Evolutionary conservation across 2,329 filamentous ascomycete species (phyloP).

Genomic region (Xylaria arbuscula): DNA sequence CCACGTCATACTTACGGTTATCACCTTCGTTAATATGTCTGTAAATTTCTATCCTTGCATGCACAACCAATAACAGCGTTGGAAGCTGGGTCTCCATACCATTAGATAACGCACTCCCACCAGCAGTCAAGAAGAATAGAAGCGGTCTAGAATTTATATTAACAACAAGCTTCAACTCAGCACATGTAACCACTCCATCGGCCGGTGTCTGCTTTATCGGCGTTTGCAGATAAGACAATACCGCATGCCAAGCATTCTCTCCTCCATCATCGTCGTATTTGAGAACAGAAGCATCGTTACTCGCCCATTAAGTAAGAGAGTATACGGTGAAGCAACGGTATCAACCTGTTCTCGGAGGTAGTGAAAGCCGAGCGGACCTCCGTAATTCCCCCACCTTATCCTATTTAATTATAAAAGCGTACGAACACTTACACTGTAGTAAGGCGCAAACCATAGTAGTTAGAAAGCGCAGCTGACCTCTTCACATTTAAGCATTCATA

Average conservation of each 20-base stretch:
- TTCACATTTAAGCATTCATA: not conserved
- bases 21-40: not conserved
- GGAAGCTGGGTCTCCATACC: not conserved
- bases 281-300: not conserved
- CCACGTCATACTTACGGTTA: not conserved
- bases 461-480: not conserved
- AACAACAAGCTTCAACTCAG: not conserved
- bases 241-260: not conserved
- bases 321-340: not conserved
- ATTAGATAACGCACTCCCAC: not conserved
- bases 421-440: no score
- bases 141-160: constrained; percentile 3
- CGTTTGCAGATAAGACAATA: not conserved
- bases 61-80: not conserved
- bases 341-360: not conserved
- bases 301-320: not conserved
- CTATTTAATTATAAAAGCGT: no score
- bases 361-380: no score
- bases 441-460: not conserved
- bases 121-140: not conserved
- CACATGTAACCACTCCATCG: not conserved
- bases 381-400: no score
- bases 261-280: not conserved
- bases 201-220: not conserved
- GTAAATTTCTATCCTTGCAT: not conserved